Percentiles rank a stretch among this genome's conserved stretches.
Evolutionary conservation across 1,284 basidiomycete species (phyloP).

Genomic region (Ustilago tritici): DNA sequence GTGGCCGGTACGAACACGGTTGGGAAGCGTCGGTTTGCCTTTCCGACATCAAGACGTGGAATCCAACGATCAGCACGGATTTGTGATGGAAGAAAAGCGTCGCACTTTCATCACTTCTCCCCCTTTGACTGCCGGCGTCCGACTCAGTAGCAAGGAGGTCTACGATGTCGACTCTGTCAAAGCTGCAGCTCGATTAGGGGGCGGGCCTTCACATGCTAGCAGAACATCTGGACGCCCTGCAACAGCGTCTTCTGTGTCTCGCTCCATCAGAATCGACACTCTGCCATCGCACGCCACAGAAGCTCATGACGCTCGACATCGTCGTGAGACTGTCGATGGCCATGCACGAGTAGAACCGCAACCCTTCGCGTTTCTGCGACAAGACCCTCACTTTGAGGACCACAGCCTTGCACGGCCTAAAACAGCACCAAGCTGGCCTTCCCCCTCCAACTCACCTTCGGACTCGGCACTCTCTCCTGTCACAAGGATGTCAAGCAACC

Average conservation of each 20-base stretch:
- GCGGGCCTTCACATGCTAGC: neutral
- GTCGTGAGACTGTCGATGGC: constrained; percentile 4
- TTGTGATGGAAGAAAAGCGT: constrained; percentile 38
- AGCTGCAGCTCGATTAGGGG: constrained; percentile 36
- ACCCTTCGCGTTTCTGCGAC: constrained; percentile 6
- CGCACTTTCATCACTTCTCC: constrained; percentile 38
- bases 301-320: neutral
- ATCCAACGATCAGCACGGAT: constrained; percentile 13
- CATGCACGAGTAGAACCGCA: neutral
- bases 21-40: neutral
- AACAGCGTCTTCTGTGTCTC: constrained; percentile 23
- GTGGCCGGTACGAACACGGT: neutral
- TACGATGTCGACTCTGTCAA: constrained; percentile 51
- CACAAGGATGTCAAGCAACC: constrained; percentile 23
- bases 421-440: constrained; percentile 41
- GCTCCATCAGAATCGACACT: neutral
- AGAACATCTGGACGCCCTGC: constrained; percentile 17
- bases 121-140: constrained; percentile 32
- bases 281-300: neutral
- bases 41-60: constrained; percentile 11
- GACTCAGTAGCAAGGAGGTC: constrained; percentile 33
- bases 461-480: constrained; percentile 22
- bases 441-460: constrained; percentile 30
- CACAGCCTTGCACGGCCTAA: constrained; percentile 27
- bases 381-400: constrained; percentile 7